These are phyloP conservation scores for Populus tremula DNA, from an alignment of 345 rosid species.

Conservation along the genomic window DNA sequence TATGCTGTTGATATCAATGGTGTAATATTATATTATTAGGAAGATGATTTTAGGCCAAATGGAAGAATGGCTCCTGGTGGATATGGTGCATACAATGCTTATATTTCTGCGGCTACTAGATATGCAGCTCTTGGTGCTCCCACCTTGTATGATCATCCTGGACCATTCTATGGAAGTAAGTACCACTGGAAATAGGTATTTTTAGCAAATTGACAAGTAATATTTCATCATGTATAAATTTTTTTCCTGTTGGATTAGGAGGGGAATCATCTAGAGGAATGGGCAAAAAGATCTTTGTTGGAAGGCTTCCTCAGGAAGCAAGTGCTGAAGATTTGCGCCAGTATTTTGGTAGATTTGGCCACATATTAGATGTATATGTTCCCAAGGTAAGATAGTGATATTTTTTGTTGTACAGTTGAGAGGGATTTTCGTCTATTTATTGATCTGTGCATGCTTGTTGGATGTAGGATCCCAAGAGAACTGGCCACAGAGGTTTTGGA, in stretches of 20 bases:
- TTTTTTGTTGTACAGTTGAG: neutral
- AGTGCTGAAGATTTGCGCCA: slow-evolving; percentile 74
- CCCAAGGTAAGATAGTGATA: slow-evolving; percentile 49
- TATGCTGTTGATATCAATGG: slow-evolving; percentile 1
- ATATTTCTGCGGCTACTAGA: slow-evolving; percentile 93
- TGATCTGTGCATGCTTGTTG: slow-evolving; percentile 8
- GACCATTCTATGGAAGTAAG: slow-evolving; percentile 81
- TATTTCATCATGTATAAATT: neutral
- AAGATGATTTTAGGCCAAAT: slow-evolving; percentile 75
- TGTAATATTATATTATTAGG: slow-evolving; percentile 39
- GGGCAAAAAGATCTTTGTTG: slow-evolving; percentile 92
- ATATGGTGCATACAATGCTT: slow-evolving; percentile 98
- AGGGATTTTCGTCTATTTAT: slow-evolving; percentile 1
- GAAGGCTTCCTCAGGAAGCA: slow-evolving; percentile 98
- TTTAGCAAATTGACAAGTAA: neutral
- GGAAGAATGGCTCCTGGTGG: slow-evolving; percentile 71
- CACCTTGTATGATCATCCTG: slow-evolving; percentile 85
- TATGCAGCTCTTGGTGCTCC: slow-evolving; percentile 95
- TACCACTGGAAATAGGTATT: neutral
- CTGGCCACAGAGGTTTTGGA: slow-evolving; percentile 96
- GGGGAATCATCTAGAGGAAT: slow-evolving; percentile 66
- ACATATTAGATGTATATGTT: slow-evolving; percentile 81
- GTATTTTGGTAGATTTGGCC: slow-evolving; percentile 93
- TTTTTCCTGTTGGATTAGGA: slow-evolving; percentile 41
- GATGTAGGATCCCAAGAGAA: slow-evolving; percentile 83